These are phyloP conservation scores for Lachnellula hyalina DNA, from an alignment of 2,329 filamentous ascomycete genomes.

Conservation along the genomic window DNA sequence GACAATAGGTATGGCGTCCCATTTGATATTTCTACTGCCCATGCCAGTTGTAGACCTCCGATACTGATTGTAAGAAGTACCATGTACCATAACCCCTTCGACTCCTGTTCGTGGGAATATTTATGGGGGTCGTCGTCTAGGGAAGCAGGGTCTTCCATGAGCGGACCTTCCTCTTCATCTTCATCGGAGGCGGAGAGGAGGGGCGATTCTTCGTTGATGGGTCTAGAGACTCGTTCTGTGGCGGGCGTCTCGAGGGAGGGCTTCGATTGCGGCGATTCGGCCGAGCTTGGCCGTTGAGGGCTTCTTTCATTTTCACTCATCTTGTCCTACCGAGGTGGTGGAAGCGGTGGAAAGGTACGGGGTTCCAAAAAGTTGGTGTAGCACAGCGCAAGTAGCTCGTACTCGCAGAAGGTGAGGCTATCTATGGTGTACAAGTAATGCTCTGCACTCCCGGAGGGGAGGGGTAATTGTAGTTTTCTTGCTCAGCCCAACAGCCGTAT, in stretches of 20 bases:
- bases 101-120: slow-evolving; percentile 46
- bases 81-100: slow-evolving; percentile 81
- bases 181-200: slow-evolving; percentile 39
- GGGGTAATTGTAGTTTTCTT: too few relatives aligned
- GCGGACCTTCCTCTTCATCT: slow-evolving; percentile 33
- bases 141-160: slow-evolving; percentile 31
- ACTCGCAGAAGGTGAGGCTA: too few relatives aligned
- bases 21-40: slow-evolving; percentile 92
- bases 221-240: slow-evolving; percentile 20
- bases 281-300: too few relatives aligned
- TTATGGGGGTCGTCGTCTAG: slow-evolving; percentile 40
- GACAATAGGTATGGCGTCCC: slow-evolving; percentile 81
- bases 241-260: slow-evolving; percentile 13
- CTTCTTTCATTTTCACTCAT: too few relatives aligned
- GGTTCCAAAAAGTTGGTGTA: too few relatives aligned
- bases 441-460: too few relatives aligned
- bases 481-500: not conserved
- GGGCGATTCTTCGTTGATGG: slow-evolving; percentile 43
- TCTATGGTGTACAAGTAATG: too few relatives aligned
- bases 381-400: too few relatives aligned
- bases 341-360: too few relatives aligned
- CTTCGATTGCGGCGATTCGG: too few relatives aligned
- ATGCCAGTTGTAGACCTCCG: slow-evolving; percentile 86
- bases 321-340: too few relatives aligned
- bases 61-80: slow-evolving; percentile 81